These are phyloP conservation scores for Balakata baccata DNA, from an alignment of 345 rosid species.

Conservation along the genomic window DNA sequence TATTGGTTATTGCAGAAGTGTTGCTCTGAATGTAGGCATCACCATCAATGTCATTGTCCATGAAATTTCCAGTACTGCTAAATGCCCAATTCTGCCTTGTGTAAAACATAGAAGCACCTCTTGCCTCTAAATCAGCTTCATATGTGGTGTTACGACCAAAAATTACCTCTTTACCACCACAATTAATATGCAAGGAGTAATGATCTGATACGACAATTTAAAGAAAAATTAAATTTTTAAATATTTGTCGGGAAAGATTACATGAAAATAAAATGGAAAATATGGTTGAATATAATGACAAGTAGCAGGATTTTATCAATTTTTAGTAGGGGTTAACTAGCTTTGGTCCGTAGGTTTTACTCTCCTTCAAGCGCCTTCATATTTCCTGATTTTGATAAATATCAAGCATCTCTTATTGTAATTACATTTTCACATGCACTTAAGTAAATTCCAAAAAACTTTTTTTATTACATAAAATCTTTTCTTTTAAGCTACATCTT, in stretches of 20 bases:
- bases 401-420: background rate
- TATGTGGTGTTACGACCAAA: slow-evolving; percentile 33
- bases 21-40: slow-evolving; percentile 52
- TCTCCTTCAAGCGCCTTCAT: background rate
- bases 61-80: slow-evolving; percentile 88
- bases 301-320: background rate
- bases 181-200: slow-evolving; percentile 63
- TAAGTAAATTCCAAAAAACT: background rate
- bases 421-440: background rate
- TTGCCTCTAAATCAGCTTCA: slow-evolving; percentile 52
- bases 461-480: background rate
- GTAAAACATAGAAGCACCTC: slow-evolving; percentile 71
- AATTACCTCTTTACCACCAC: slow-evolving; percentile 61
- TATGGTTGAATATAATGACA: background rate
- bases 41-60: slow-evolving; percentile 63
- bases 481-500: background rate
- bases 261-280: background rate
- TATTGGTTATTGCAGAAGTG: slow-evolving; percentile 48
- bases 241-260: background rate
- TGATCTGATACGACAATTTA: slow-evolving; percentile 31
- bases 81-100: slow-evolving; percentile 58
- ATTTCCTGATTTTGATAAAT: background rate
- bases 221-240: background rate
- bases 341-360: background rate
- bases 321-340: background rate